These are phyloP conservation scores for Omphalotus guepiniiformis DNA, from an alignment of 768 basidiomycete species.

Conservation along the genomic window DNA sequence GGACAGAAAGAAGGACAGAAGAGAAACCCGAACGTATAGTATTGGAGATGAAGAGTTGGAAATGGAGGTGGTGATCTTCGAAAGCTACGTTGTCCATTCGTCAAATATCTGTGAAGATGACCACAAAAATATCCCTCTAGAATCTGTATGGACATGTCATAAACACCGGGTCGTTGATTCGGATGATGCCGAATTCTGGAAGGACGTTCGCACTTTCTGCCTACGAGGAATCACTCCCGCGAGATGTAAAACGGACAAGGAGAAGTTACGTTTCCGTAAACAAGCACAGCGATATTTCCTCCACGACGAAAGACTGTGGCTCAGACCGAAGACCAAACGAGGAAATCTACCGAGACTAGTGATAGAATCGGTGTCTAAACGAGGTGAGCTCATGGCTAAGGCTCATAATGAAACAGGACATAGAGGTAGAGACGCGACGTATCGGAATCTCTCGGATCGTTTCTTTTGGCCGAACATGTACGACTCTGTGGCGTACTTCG, in stretches of 20 bases:
- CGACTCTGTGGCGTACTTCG: neutral
- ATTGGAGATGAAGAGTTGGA: neutral
- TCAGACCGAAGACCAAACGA: conserved; percentile 5
- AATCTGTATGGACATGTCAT: no score
- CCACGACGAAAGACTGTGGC: conserved; percentile 16
- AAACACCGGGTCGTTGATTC: neutral
- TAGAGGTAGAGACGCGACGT: conserved; percentile 23
- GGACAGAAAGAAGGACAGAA: neutral
- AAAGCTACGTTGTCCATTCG: neutral
- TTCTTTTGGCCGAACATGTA: neutral
- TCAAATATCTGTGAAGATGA: neutral
- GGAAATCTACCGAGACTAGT: conserved; percentile 19
- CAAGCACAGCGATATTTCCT: conserved; percentile 14
- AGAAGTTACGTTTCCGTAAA: conserved; percentile 8
- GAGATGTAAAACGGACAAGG: conserved; percentile 2
- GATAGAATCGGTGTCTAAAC: conserved; percentile 8
- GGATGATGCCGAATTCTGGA: conserved; percentile 7
- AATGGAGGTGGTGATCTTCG: no score
- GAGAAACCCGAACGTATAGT: neutral
- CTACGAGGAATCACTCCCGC: neutral
- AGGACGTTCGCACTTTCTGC: conserved; percentile 15
- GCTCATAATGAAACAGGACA: conserved; percentile 27
- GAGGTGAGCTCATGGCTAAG: conserved; percentile 16
- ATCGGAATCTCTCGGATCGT: neutral
- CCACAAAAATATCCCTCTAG: no score